Evolutionary conservation across 495 filamentous ascomycete species (phyloP), one percentile per base, ranked within the genome.

Genomic region (Aspergillus sclerotioniger): DNA sequence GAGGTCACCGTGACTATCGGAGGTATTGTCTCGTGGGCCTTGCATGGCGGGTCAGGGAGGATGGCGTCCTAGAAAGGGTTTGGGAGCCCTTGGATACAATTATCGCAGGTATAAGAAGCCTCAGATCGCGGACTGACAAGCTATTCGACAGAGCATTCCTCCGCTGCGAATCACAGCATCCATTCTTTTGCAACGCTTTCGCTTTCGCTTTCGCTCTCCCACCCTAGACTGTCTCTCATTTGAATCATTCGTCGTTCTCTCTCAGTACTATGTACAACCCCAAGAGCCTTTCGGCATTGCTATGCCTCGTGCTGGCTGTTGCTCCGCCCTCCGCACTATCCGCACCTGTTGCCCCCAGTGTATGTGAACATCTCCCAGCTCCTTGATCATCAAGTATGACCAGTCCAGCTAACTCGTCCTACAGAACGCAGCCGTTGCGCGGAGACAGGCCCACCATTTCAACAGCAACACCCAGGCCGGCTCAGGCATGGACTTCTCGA

Each of bases 271-370:
- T 75, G 73, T 64, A 67, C 57, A 63, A 58, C 53, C 61, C 65
- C 53, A 73, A 74, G 57, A 69, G 50, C 43, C 46, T 70, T 59
- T 69, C 71, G 6, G 60, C 73, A 53, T 63, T 72, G 45, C 54
- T 78, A 60, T 71, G 68, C 60, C 67, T 76, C 6, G 20, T 73
- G 48, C 67, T 78, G 19, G 61, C 72, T 47, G 56, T 68, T 35
- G 68, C 67, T 32, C 73, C 74, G 29, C 61, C 65, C 10, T 57
- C 68, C 7, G 67, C 74, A 25, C 62, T 78, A 16, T 64, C 75
- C 13, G 67, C 65, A 16, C 75, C 70, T 5, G 44, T 67, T 35
- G 13, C 58, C 6, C n/a, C 47, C 45, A 29, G 61, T 39, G 63
- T 66, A 60, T 8, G 44, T 20, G 43, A 44, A 25, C 20, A 17